Conservation (phyloP, 2,329 filamentous ascomycete species). For the Hirsutella thompsonii region DNA sequence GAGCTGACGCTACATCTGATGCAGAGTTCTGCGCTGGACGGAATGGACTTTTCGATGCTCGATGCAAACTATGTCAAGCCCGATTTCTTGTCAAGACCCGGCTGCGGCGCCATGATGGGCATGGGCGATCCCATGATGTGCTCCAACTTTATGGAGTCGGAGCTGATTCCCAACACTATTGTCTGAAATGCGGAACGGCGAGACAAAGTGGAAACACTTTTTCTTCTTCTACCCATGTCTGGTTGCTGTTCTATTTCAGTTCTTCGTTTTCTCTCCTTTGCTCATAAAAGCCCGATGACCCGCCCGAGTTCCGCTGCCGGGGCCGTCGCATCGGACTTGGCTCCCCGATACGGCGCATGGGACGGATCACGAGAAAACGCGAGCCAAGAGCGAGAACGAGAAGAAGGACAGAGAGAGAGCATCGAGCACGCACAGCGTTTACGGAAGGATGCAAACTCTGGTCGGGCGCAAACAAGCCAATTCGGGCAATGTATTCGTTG, state of each 20-base stretch:
- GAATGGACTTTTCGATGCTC: conserved; percentile 32
- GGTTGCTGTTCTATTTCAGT: not conserved
- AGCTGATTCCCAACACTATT: too few relatives aligned
- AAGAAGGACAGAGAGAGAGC: too few relatives aligned
- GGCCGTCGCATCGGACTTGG: not conserved
- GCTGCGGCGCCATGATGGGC: conserved; percentile 43
- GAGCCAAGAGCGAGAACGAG: too few relatives aligned
- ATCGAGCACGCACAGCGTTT: too few relatives aligned
- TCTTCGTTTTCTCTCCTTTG: not conserved
- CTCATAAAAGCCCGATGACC: not conserved
- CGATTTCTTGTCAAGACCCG: conserved; percentile 36
- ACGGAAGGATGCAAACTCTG: too few relatives aligned
- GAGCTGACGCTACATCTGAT: conserved; percentile 26
- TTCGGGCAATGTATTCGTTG: too few relatives aligned
- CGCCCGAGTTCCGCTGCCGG: not conserved
- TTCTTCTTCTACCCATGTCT: not conserved
- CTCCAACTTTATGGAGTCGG: conserved; percentile 30
- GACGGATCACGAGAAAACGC: too few relatives aligned
- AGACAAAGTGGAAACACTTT: too few relatives aligned
- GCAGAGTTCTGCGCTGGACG: conserved; percentile 26
- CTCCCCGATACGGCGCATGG: not conserved
- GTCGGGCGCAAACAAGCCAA: too few relatives aligned
- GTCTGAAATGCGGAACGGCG: too few relatives aligned
- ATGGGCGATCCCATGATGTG: conserved; percentile 48
- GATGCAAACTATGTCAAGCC: conserved; percentile 45